Evolutionary conservation across 305 asterid species (phyloP), one percentile per base, ranked within the genome.

Genomic region (Solanum hybrid): DNA sequence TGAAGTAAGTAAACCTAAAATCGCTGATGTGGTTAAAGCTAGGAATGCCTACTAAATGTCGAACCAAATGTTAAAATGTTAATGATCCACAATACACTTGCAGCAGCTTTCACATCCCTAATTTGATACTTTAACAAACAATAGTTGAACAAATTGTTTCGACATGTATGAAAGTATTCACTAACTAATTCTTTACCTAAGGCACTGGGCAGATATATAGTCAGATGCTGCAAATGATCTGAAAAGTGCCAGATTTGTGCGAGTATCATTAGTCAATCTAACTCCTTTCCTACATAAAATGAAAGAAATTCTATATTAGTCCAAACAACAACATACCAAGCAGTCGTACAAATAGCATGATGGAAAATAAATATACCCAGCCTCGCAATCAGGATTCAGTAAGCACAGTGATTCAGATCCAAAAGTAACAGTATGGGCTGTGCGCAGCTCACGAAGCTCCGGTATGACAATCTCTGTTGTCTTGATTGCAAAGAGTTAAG

Each of bases 361-460:
- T 77, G 90, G 81, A 37, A 90, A 90, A 89, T 81, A 84, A 4
- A 91, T 98, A 75, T 80, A 97, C 99, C 99, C 98, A 92, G 95
- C 98, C 93, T 96, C 97, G 90, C 80, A 93, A 89, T 95, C 90
- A 89, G 99, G 98, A 93, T 89, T 94, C 94, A 96, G 79, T 38
- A 94, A 93, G 89, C 91, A 88, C 75, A 94, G 94, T 88, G 97
- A 86, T 94, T 97, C 99, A 7, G 99, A 94, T 86, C 99, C 99
- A 91, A 95, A 93, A 71, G 99, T 92, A 87, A 96, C 96, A 87
- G 95, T 34, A 90, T 95, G 99, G 89, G 98, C 98, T 34, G 91
- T 92, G 78, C 97, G 96, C 99, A 97, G 92, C 98, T 97, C 98
- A 37, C 91, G 94, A 90, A 96, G 97, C 95, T 97, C 99, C 37